Conservation (phyloP, 306 rosid genomes). For the Vigna trinervia region DNA sequence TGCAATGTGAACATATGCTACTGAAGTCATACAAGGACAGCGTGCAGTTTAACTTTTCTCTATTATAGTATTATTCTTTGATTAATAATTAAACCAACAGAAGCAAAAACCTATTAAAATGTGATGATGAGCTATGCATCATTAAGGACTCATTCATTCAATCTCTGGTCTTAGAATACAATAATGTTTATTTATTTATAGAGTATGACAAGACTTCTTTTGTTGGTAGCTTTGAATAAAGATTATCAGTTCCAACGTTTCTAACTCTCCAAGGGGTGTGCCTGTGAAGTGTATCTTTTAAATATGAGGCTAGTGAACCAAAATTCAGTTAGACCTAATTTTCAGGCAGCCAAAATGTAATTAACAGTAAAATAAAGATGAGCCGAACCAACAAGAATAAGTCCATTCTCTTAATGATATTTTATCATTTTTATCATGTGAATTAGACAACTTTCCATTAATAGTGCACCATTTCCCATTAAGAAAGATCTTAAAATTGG, state of each 20-base stretch:
- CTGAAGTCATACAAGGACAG: background rate
- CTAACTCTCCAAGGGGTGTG: background rate
- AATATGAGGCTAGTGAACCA: background rate
- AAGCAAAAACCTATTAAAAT: background rate
- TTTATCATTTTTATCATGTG: background rate
- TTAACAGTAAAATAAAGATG: background rate
- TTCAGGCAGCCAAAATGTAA: background rate
- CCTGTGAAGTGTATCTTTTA: background rate
- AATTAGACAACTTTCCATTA: background rate
- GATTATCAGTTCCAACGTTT: background rate
- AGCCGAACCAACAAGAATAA: background rate
- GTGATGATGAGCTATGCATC: background rate
- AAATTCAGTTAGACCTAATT: background rate
- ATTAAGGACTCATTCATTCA: slow-evolving; percentile 6
- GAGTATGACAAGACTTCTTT: background rate
- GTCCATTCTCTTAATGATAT: background rate
- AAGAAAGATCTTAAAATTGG: background rate
- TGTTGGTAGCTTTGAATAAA: background rate
- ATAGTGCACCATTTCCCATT: background rate
- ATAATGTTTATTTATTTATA: background rate
- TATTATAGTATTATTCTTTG: background rate
- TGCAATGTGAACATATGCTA: background rate
- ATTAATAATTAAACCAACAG: slow-evolving; percentile 3
- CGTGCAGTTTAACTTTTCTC: background rate
- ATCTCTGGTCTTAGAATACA: background rate